Conservation (phyloP, 2,329 filamentous ascomycete species). For the Cordyceps farinosa region DNA sequence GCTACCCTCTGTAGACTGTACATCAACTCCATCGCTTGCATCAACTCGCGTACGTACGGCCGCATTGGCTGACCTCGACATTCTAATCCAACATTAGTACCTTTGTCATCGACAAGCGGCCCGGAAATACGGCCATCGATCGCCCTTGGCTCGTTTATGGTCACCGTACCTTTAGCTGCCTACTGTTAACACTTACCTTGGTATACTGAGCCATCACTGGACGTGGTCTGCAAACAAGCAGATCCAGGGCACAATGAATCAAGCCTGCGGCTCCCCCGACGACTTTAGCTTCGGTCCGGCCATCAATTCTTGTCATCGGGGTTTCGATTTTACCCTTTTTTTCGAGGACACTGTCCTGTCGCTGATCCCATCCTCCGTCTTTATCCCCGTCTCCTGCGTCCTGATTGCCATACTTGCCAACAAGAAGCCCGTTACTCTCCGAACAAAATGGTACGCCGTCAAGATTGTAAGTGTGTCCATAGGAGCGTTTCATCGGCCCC, state of each 20-base stretch:
- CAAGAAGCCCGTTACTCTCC: background rate
- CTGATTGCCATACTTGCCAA: background rate
- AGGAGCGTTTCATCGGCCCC: too few relatives aligned
- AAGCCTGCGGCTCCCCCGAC: background rate
- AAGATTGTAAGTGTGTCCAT: background rate
- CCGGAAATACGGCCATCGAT: background rate
- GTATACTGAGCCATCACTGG: background rate
- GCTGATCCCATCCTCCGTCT: background rate
- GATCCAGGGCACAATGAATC: background rate
- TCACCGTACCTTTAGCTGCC: background rate
- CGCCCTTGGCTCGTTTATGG: background rate
- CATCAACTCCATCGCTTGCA: background rate
- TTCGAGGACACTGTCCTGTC: slow-evolving; percentile 4
- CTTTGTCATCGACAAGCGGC: background rate
- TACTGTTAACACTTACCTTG: background rate
- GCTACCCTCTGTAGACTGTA: background rate
- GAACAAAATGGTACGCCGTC: background rate
- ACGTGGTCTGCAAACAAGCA: background rate
- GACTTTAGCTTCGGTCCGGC: slow-evolving; percentile 5
- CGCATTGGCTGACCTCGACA: background rate
- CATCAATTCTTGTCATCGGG: background rate
- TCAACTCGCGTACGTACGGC: background rate
- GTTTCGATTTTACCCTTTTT: slow-evolving; percentile 1
- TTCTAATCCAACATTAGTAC: background rate
- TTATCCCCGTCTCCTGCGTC: background rate